phyloP scores from a whole-genome alignment of 1,284 basidiomycete species.

The Ceratobasidium sp. region DNA sequence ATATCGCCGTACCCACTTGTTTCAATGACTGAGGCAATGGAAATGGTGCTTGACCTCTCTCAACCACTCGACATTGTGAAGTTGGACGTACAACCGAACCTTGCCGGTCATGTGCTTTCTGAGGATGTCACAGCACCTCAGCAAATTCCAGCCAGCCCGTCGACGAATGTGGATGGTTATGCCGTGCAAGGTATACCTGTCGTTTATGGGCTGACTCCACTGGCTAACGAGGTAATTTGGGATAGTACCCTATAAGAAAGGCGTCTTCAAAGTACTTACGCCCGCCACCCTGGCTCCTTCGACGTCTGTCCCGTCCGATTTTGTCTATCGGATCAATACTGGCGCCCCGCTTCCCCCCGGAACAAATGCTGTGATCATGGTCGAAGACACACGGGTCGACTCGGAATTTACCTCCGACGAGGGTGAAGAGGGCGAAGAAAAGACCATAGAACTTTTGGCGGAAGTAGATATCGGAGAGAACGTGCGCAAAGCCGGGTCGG shows the following conservation, averaged over 20 bases:
- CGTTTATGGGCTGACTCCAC: conserved; percentile 27
- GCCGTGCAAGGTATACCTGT: conserved; percentile 69
- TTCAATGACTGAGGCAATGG: conserved; percentile 70
- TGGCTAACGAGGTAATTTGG: background rate
- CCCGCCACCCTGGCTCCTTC: conserved; percentile 60
- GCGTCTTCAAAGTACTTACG: conserved; percentile 77
- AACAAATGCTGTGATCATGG: conserved; percentile 86
- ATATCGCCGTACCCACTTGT: conserved; percentile 81
- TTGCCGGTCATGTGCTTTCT: conserved; percentile 77
- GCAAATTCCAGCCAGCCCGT: conserved; percentile 69
- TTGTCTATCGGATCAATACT: conserved; percentile 80
- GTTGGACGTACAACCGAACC: conserved; percentile 62
- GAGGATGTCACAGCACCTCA: conserved; percentile 74
- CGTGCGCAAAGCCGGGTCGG: conserved; percentile 76
- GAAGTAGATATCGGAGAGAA: conserved; percentile 76
- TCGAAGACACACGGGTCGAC: conserved; percentile 78
- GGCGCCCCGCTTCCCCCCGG: conserved; percentile 79
- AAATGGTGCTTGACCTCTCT: conserved; percentile 65
- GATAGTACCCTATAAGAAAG: conserved; percentile 59
- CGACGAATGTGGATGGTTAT: conserved; percentile 90
- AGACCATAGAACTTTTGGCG: conserved; percentile 71
- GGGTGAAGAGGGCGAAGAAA: conserved; percentile 65
- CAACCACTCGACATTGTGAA: conserved; percentile 57
- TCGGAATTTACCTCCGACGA: conserved; percentile 28
- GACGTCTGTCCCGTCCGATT: conserved; percentile 60